Evolutionary conservation across 768 basidiomycete genomes (phyloP).

Genomic region (Tricholoma sp.): DNA sequence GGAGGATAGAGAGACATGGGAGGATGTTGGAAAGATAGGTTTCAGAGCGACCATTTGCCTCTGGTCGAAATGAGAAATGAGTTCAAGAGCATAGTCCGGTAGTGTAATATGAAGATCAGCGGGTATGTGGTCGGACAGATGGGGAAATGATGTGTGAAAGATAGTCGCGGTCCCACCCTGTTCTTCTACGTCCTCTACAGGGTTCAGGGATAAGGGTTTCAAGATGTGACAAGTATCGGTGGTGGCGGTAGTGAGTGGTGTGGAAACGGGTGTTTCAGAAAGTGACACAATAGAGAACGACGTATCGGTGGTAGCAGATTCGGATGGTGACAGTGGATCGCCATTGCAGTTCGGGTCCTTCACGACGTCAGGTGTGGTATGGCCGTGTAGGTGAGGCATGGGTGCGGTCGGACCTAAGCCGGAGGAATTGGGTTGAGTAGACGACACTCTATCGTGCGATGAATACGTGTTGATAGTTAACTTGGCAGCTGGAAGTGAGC

Average conservation of each 20-base stretch:
- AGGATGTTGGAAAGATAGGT: not conserved
- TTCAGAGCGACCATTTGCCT: not conserved
- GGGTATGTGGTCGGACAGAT: constrained; percentile 1
- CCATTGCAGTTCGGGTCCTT: not conserved
- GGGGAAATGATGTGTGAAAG: constrained; percentile 2
- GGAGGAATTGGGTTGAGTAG: not conserved
- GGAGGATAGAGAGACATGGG: not conserved
- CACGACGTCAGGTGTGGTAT: not conserved
- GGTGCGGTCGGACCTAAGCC: not conserved
- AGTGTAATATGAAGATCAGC: constrained; percentile 9
- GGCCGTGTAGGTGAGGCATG: not conserved
- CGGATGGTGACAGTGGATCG: not conserved
- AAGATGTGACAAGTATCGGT: constrained; percentile 1
- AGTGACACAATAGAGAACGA: not conserved
- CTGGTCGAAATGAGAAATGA: constrained; percentile 15
- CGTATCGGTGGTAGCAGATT: not conserved
- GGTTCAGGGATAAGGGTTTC: not conserved
- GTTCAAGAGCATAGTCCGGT: constrained; percentile 17
- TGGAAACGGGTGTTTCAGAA: constrained; percentile 6
- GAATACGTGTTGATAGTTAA: constrained; percentile 3
- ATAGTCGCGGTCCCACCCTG: constrained; percentile 14
- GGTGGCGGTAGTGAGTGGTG: constrained; percentile 3
- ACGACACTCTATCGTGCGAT: constrained; percentile 7
- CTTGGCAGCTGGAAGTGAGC: constrained; percentile 15
- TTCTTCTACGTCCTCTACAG: not conserved